These are phyloP conservation scores for Leccinellum rugosiceps DNA, from an alignment of 768 basidiomycete species.

Conservation along the genomic window DNA sequence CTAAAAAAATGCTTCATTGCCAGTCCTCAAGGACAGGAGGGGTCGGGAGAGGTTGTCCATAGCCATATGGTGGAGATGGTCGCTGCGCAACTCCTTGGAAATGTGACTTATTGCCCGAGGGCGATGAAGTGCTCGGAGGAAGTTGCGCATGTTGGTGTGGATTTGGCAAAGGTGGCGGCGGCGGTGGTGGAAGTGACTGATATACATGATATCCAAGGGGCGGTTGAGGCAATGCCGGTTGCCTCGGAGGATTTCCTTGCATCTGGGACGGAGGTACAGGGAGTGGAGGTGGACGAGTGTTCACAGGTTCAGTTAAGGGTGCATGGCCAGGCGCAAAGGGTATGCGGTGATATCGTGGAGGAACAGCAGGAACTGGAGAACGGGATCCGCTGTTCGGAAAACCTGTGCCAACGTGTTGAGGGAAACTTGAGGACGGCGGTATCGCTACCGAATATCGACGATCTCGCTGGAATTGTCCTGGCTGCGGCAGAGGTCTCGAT, in stretches of 20 bases:
- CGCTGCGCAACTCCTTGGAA: slow-evolving; percentile 42
- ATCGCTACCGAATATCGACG: slow-evolving; percentile 29
- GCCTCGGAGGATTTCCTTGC: slow-evolving; percentile 34
- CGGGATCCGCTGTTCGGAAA: slow-evolving; percentile 18
- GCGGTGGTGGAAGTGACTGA: slow-evolving; percentile 29
- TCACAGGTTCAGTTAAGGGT: slow-evolving; percentile 24
- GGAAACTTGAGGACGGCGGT: slow-evolving; percentile 31
- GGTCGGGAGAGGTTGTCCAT: slow-evolving; percentile 30
- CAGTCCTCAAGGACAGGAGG: slow-evolving; percentile 22
- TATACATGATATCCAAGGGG: slow-evolving; percentile 42
- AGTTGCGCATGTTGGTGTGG: slow-evolving; percentile 28
- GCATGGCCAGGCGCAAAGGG: slow-evolving; percentile 24
- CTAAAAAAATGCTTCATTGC: slow-evolving; percentile 24
- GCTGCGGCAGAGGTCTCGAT: slow-evolving; percentile 32
- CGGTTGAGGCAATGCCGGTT: slow-evolving; percentile 50
- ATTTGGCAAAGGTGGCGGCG: slow-evolving; percentile 33
- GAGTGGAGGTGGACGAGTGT: slow-evolving; percentile 20
- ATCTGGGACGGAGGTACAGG: slow-evolving; percentile 27
- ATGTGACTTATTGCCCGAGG: slow-evolving; percentile 29
- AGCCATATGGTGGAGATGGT: slow-evolving; percentile 33
- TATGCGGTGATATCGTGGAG: slow-evolving; percentile 35
- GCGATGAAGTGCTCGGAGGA: slow-evolving; percentile 21
- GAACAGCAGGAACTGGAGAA: slow-evolving; percentile 16
- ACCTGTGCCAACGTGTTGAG: slow-evolving; percentile 21
- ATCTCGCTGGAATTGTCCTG: slow-evolving; percentile 29